phyloP scores from a whole-genome alignment of 306 rosid genomes.

The Carpinus viminea region DNA sequence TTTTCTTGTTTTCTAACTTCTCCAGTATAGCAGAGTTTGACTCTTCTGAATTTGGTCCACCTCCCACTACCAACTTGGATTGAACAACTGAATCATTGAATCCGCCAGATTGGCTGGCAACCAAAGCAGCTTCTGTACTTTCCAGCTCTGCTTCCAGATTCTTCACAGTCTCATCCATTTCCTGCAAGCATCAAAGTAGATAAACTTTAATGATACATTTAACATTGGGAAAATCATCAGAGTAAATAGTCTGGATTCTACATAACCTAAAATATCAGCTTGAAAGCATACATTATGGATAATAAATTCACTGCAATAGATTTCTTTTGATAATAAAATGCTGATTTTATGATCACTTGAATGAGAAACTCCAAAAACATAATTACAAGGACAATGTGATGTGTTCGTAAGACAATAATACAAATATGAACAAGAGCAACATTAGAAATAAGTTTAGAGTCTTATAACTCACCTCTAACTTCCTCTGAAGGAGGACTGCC shows the following conservation, averaged over 20 bases:
- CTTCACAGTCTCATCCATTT: conserved; percentile 63
- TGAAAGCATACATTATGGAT: neutral
- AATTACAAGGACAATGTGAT: neutral
- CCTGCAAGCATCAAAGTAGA: conserved; percentile 43
- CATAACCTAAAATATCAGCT: neutral
- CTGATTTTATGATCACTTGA: neutral
- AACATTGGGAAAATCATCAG: neutral
- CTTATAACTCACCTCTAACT: conserved; percentile 56
- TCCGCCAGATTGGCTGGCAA: conserved; percentile 28
- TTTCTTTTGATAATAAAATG: neutral
- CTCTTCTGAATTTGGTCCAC: conserved; percentile 47
- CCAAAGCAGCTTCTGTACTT: conserved; percentile 35
- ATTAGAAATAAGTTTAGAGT: conserved; percentile 3
- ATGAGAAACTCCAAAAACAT: neutral
- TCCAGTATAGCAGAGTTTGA: conserved; percentile 45
- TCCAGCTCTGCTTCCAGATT: conserved; percentile 54
- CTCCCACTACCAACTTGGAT: conserved; percentile 27
- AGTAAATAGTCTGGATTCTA: neutral
- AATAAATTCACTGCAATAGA: neutral
- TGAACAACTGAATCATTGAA: conserved; percentile 42
- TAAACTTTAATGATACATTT: neutral
- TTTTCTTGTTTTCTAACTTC: conserved; percentile 70
- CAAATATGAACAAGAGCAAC: neutral
- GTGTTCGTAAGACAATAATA: neutral
- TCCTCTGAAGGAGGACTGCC: conserved; percentile 48